Conservation (phyloP, 192 early-diverging fungal species). For the Geranomyces michiganensis region DNA sequence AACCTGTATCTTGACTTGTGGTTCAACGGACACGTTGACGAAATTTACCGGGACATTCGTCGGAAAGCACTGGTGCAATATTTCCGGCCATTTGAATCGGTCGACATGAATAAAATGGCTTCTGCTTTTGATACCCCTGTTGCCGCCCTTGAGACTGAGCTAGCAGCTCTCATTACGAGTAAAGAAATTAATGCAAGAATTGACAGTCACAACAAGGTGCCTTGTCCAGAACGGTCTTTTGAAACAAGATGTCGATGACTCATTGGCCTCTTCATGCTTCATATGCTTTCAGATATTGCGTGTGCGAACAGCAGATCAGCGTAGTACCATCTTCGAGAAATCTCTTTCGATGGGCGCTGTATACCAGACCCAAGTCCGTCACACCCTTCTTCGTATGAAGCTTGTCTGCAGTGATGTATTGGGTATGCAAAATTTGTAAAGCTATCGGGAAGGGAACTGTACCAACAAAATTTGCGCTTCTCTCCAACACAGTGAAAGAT, state of each 20-base stretch:
- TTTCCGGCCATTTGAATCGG: slow-evolving; percentile 75
- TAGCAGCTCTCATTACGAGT: slow-evolving; percentile 70
- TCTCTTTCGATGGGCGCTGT: slow-evolving; percentile 66
- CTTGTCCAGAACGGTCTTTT: background rate
- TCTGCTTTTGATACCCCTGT: slow-evolving; percentile 67
- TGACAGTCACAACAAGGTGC: slow-evolving; percentile 85
- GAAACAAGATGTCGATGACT: background rate
- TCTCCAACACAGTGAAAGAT: too few species aligned
- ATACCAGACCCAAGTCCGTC: slow-evolving; percentile 64
- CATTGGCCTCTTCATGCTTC: background rate
- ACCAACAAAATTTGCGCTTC: too few species aligned
- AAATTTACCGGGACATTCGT: slow-evolving; percentile 69
- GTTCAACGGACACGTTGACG: slow-evolving; percentile 70
- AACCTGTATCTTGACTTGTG: slow-evolving; percentile 71
- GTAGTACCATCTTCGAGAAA: slow-evolving; percentile 69
- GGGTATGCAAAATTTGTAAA: slow-evolving; percentile 8
- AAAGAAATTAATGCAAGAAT: slow-evolving; percentile 77
- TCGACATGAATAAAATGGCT: slow-evolving; percentile 81
- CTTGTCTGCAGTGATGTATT: slow-evolving; percentile 48
- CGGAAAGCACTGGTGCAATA: slow-evolving; percentile 82
- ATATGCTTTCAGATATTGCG: slow-evolving; percentile 58
- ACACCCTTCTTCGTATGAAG: slow-evolving; percentile 67
- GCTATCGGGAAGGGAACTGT: too few species aligned
- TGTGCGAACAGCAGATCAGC: slow-evolving; percentile 70
- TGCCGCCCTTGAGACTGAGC: slow-evolving; percentile 65